Percentiles rank a stretch among this genome's conserved stretches.
Conservation (phyloP, 768 basidiomycete genomes). For the Sarcodon sp. region DNA sequence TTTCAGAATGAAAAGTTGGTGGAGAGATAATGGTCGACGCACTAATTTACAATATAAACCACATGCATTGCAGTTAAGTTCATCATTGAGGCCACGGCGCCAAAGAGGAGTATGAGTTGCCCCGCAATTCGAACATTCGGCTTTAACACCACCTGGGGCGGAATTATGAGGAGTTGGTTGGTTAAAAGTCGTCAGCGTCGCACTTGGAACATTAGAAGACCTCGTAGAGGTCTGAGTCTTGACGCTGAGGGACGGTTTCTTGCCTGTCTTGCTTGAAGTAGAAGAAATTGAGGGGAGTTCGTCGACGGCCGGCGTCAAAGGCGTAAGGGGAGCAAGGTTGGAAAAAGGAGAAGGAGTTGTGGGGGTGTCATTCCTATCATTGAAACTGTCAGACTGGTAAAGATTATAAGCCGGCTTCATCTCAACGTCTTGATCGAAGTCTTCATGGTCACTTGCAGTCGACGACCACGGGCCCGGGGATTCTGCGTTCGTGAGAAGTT, state of each 20-base stretch:
- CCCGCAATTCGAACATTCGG: slow-evolving; percentile 81
- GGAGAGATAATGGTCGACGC: not conserved
- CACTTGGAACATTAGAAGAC: slow-evolving; percentile 48
- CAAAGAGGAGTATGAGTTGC: slow-evolving; percentile 84
- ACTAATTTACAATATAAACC: slow-evolving; percentile 80
- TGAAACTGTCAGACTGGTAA: slow-evolving; percentile 13
- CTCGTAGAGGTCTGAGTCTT: slow-evolving; percentile 36
- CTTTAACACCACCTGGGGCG: slow-evolving; percentile 52
- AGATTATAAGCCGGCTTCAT: slow-evolving; percentile 15
- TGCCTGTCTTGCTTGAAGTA: slow-evolving; percentile 12
- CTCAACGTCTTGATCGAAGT: slow-evolving; percentile 16
- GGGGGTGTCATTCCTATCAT: slow-evolving; percentile 14
- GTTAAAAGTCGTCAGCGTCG: slow-evolving; percentile 27
- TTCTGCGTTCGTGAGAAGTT: slow-evolving; percentile 43
- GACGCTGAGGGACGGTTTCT: slow-evolving; percentile 48
- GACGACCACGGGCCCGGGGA: slow-evolving; percentile 18
- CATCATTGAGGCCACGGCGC: slow-evolving; percentile 78
- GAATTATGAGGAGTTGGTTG: slow-evolving; percentile 17
- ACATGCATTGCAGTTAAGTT: slow-evolving; percentile 83
- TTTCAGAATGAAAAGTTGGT: slow-evolving; percentile 1
- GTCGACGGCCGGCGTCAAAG: slow-evolving; percentile 26
- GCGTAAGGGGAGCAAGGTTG: slow-evolving; percentile 23
- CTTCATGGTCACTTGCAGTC: slow-evolving; percentile 7
- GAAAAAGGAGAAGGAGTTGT: slow-evolving; percentile 18
- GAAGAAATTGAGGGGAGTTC: slow-evolving; percentile 37